Percentiles rank a stretch among this genome's conserved stretches.
phyloP scores from a whole-genome alignment of 345 rosid species.

The Xanthoceras sorbifolium region DNA sequence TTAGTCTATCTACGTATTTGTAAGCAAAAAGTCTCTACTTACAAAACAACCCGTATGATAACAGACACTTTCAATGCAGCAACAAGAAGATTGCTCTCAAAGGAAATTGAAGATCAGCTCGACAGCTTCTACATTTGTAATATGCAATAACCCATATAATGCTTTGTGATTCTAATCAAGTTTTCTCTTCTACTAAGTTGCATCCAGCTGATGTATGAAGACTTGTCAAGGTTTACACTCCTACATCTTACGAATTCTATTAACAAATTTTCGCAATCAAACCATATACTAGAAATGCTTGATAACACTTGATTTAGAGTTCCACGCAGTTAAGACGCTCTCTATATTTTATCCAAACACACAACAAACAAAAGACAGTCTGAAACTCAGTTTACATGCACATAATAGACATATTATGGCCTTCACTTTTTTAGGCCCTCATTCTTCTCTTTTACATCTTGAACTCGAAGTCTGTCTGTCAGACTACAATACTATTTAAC shows the following conservation, averaged over 20 bases:
- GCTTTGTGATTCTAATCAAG: too few species aligned
- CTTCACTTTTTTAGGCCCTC: slow-evolving; percentile 23
- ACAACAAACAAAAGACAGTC: slow-evolving; percentile 4
- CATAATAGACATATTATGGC: slow-evolving; percentile 19
- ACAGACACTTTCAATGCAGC: neutral
- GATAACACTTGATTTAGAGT: neutral
- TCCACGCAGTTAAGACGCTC: neutral
- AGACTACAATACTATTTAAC: slow-evolving; percentile 9
- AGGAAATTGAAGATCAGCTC: too few species aligned
- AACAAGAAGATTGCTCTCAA: too few species aligned
- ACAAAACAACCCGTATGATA: neutral
- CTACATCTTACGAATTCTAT: too few species aligned
- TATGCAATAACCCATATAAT: too few species aligned
- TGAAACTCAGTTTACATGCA: slow-evolving; percentile 17
- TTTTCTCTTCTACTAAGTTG: too few species aligned
- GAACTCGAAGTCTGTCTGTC: slow-evolving; percentile 20
- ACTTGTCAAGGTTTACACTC: too few species aligned
- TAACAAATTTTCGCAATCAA: neutral
- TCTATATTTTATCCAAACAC: neutral
- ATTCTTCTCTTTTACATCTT: slow-evolving; percentile 31
- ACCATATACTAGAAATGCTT: neutral
- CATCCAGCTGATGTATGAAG: too few species aligned
- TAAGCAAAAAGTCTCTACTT: neutral
- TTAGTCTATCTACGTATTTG: too few species aligned
- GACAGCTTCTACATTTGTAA: too few species aligned